Conservation (phyloP, 495 filamentous ascomycete genomes). For the Penicillium antarcticum region DNA sequence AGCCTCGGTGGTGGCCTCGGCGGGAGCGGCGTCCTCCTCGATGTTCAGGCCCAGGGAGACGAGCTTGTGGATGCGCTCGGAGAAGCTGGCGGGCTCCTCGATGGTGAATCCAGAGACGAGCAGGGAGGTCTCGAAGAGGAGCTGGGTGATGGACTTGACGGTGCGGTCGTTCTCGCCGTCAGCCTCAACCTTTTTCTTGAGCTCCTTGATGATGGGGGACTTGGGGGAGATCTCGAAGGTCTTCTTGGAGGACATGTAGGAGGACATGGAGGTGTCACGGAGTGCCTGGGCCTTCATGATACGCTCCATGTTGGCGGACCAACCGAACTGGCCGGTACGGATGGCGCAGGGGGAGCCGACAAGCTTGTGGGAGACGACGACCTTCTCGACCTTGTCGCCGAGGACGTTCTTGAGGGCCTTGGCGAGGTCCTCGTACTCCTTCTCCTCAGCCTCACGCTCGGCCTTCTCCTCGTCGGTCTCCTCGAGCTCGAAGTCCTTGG, state of each 20-base stretch:
- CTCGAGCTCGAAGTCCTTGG: constrained; percentile 99
- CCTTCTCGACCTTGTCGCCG: constrained; percentile 99
- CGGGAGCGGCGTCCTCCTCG: constrained; percentile 81
- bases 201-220: constrained; percentile 95
- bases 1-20: constrained; percentile 59
- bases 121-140: constrained; percentile 97
- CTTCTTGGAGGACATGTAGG: constrained; percentile 99
- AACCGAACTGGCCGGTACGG: constrained; percentile 99
- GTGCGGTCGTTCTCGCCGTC: constrained; percentile 98
- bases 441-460: constrained; percentile 91
- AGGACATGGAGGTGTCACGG: constrained; percentile 98
- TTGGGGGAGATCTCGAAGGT: constrained; percentile 99
- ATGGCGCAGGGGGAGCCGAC: constrained; percentile 94
- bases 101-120: constrained; percentile 99
- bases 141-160: constrained; percentile 96
- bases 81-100: constrained; percentile 95
- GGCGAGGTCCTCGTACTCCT: constrained; percentile 90
- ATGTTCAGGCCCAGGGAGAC: constrained; percentile 95
- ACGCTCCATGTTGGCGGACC: constrained; percentile 99
- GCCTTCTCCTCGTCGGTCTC: constrained; percentile 99
- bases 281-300: constrained; percentile 99
- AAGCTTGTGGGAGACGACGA: constrained; percentile 98
- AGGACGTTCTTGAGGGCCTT: constrained; percentile 98
- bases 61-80: constrained; percentile 98
- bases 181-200: constrained; percentile 95